Evolutionary conservation across 1,284 basidiomycete species (phyloP).

Genomic region (Ceratobasidium sp.): DNA sequence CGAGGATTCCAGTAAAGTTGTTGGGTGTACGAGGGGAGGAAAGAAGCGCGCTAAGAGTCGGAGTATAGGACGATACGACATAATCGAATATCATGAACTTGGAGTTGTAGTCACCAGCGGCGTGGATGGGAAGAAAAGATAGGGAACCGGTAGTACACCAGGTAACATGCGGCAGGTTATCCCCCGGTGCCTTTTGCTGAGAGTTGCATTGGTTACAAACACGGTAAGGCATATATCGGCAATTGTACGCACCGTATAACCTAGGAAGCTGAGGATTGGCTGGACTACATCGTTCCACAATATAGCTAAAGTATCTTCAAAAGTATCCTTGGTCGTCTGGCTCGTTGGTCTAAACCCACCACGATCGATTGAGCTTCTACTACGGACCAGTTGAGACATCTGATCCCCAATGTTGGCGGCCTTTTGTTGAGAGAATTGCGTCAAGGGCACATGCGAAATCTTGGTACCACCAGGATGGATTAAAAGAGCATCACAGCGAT

Average conservation of each 20-base stretch:
- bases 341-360: too few relatives aligned
- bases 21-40: too few relatives aligned
- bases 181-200: neutral
- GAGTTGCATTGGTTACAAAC: too few relatives aligned
- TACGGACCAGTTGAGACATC: too few relatives aligned
- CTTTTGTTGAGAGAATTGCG: too few relatives aligned
- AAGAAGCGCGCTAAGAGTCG: neutral
- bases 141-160: conserved; percentile 4
- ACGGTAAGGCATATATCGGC: neutral
- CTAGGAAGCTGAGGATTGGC: conserved; percentile 6
- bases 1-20: neutral
- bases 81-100: neutral
- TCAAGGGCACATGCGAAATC: too few relatives aligned
- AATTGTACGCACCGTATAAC: neutral
- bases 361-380: too few relatives aligned
- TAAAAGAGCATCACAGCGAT: too few relatives aligned
- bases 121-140: conserved; percentile 1
- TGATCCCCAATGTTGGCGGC: too few relatives aligned
- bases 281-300: neutral
- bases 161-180: neutral
- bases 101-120: neutral
- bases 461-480: too few relatives aligned
- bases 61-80: neutral
- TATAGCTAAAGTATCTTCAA: neutral
- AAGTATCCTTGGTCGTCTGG: neutral